Percentiles rank a stretch among this genome's conserved stretches.
These are phyloP conservation scores for Lecanicillium sp. DNA, from an alignment of 2,329 filamentous ascomycete species.

Conservation along the genomic window DNA sequence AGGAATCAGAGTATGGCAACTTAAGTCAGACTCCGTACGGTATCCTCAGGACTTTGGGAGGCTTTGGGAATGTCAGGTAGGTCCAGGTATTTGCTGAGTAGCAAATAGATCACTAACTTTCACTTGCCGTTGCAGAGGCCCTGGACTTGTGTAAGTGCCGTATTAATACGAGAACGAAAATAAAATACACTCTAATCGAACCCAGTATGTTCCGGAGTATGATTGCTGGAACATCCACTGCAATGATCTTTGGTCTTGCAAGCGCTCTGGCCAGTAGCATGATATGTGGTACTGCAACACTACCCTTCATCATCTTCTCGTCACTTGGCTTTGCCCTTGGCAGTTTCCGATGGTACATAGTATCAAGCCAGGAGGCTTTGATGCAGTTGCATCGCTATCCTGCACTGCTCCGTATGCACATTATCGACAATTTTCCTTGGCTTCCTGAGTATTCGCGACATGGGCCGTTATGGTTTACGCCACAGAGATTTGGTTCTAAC, in stretches of 20 bases:
- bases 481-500: slow-evolving; percentile 7
- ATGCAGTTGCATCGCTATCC: slow-evolving; percentile 14
- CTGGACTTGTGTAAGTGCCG: slow-evolving; percentile 8
- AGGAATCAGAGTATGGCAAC: slow-evolving; percentile 4
- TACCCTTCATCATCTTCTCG: slow-evolving; percentile 15
- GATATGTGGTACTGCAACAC: slow-evolving; percentile 14
- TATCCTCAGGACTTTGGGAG: slow-evolving; percentile 12
- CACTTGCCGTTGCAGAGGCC: not conserved
- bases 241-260: slow-evolving; percentile 11
- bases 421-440: slow-evolving; percentile 16
- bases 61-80: slow-evolving; percentile 13
- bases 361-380: slow-evolving; percentile 11
- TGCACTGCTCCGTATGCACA: slow-evolving; percentile 13
- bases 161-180: not conserved
- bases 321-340: slow-evolving; percentile 14
- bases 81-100: not conserved
- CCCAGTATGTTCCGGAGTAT: slow-evolving; percentile 17
- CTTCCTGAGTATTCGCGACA: slow-evolving; percentile 9
- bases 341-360: slow-evolving; percentile 13
- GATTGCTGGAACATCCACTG: slow-evolving; percentile 13
- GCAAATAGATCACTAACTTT: not conserved
- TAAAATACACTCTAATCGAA: not conserved
- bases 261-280: slow-evolving; percentile 11
- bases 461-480: slow-evolving; percentile 9
- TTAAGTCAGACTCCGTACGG: slow-evolving; percentile 6